Percentiles rank a stretch among this genome's conserved stretches.
phyloP scores from a whole-genome alignment of 768 basidiomycete species.

The Termitomyces sp. region DNA sequence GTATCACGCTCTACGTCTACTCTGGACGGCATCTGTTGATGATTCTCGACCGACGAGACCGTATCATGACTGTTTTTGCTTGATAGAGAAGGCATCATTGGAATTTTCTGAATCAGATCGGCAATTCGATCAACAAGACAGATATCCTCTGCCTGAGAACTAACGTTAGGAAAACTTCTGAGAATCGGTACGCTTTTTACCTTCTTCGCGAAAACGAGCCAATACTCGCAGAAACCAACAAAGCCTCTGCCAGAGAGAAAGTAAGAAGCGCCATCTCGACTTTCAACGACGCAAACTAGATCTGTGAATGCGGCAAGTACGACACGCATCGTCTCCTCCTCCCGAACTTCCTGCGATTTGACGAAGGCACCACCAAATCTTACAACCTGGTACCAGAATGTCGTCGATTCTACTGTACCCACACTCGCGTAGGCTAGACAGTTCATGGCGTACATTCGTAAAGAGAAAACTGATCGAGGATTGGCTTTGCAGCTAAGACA shows the following conservation, averaged over 20 bases:
- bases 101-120: slow-evolving; percentile 26
- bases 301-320: slow-evolving; percentile 40
- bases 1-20: slow-evolving; percentile 13
- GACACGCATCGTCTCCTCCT: slow-evolving; percentile 26
- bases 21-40: background rate
- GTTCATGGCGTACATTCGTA: slow-evolving; percentile 41
- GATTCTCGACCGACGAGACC: background rate
- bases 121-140: slow-evolving; percentile 42
- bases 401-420: slow-evolving; percentile 41
- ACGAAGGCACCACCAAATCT: slow-evolving; percentile 45
- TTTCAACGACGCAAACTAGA: slow-evolving; percentile 36
- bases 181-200: slow-evolving; percentile 25
- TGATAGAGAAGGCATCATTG: slow-evolving; percentile 15
- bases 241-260: slow-evolving; percentile 53
- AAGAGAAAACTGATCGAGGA: slow-evolving; percentile 22
- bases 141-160: slow-evolving; percentile 41
- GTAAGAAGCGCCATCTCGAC: slow-evolving; percentile 22
- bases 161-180: background rate
- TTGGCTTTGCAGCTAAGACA: slow-evolving; percentile 18
- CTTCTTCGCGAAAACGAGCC: slow-evolving; percentile 62
- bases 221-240: slow-evolving; percentile 63
- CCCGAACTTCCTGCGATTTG: slow-evolving; percentile 23
- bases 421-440: slow-evolving; percentile 42
- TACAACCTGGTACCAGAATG: slow-evolving; percentile 68
- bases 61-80: background rate